Percentiles rank a stretch among this genome's conserved stretches.
These are phyloP conservation scores for Stenogyne calaminthoides DNA, from an alignment of 305 asterid genomes.

Conservation along the genomic window DNA sequence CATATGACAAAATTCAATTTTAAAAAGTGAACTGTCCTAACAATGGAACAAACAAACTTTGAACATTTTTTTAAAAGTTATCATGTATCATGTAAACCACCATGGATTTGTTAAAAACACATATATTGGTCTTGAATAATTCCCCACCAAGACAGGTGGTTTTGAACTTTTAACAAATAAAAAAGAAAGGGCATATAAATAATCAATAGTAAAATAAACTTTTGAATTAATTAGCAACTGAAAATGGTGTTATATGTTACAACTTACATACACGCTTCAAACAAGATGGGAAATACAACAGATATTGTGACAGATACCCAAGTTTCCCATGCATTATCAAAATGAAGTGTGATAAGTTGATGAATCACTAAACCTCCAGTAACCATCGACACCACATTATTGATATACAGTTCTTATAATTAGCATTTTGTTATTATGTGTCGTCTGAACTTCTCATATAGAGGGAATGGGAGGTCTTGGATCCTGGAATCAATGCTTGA, in stretches of 20 bases:
- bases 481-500: constrained; percentile 4
- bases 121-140: neutral
- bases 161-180: neutral
- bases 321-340: constrained; percentile 7
- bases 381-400: neutral
- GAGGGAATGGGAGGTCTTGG: constrained; percentile 27
- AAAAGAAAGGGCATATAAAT: neutral
- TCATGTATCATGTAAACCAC: neutral
- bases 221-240: neutral
- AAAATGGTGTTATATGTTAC: neutral
- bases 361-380: constrained; percentile 22
- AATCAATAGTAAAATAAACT: neutral
- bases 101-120: neutral
- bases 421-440: constrained; percentile 10
- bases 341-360: neutral
- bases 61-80: neutral
- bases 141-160: neutral
- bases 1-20: too few relatives aligned
- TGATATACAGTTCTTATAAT: constrained; percentile 3
- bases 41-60: too few relatives aligned
- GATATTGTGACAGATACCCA: neutral
- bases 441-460: constrained; percentile 21
- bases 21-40: too few relatives aligned
- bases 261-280: neutral
- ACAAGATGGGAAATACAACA: neutral